Evolutionary conservation across 2,329 filamentous ascomycete species (phyloP), one percentile per base, ranked within the genome.

Genomic region (Stemphylium lycopersici): DNA sequence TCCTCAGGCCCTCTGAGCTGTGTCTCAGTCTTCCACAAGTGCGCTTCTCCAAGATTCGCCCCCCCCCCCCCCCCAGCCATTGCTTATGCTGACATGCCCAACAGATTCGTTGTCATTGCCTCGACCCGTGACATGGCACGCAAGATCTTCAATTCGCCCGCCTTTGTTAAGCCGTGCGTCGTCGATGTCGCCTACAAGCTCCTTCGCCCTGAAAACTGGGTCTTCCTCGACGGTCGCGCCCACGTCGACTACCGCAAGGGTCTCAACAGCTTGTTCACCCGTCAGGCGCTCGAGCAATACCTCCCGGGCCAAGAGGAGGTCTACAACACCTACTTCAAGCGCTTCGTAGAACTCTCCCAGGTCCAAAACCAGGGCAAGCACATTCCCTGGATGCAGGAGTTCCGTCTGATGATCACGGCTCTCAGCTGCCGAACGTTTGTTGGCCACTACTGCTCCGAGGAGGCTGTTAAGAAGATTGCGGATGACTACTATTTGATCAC

Each of bases 21-120:
- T 73, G 95, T 99, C 58, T 97, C 93, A 2, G 92, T 99, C 69
- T 99, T 99, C 81, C 95, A 99, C 86, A 99, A 98, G 91, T 96
- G 85, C 13, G 66, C 24, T 41, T 15, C 32, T 16, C 24, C 6
- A 3, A 12, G n/a, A 47, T 47, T 20, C 24, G 16, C 47, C 40
- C 36, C 20, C 8, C 33, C 11, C 8, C 15, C 24, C 15, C 47
- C 40, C 36, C 20, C 8, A 36, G 12, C 8, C 15, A 18, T 4
- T 48, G 34, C 40, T 18, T n/a, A 43, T 61, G 24, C 64, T 70
- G 16, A 71, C 52, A 10, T 6, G 51, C 26, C 53, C 13, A 11
- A 2, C 66, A 96, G 91, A 76, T 99, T 99, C 76, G 95, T 98
- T 62, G 92, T 99, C 52, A 96, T 99, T 74, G 93, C 93, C 31